Conservation (phyloP, 345 rosid genomes). For the Cardiospermum halicacabum region DNA sequence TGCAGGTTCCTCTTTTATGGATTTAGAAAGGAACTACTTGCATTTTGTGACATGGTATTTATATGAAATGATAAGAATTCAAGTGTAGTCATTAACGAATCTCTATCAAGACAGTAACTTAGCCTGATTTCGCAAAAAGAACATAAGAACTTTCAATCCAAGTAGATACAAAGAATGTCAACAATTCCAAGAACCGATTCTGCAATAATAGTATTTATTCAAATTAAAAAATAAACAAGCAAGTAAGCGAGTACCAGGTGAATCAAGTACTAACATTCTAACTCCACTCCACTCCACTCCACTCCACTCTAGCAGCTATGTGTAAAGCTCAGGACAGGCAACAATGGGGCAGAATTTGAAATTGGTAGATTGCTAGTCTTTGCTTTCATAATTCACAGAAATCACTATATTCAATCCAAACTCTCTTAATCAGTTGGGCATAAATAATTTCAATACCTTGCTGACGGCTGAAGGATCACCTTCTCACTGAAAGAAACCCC, state of each 20-base stretch:
- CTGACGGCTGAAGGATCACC: neutral
- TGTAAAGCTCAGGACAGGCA: neutral
- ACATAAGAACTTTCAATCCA: too few relatives aligned
- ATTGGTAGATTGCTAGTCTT: neutral
- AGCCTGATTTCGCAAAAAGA: too few relatives aligned
- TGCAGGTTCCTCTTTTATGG: neutral
- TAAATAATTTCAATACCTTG: neutral
- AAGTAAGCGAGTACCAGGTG: too few relatives aligned
- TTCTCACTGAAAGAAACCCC: neutral
- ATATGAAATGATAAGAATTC: too few relatives aligned
- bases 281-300: too few relatives aligned
- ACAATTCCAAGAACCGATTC: conserved; percentile 21
- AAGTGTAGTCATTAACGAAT: too few relatives aligned
- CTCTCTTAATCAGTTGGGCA: neutral
- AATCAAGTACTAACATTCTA: too few relatives aligned
- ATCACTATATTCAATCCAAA: too few relatives aligned
- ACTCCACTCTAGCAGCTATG: neutral
- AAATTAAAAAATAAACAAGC: too few relatives aligned
- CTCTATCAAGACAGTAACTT: too few relatives aligned
- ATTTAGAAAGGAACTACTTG: neutral
- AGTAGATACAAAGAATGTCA: conserved; percentile 9
- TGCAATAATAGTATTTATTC: too few relatives aligned
- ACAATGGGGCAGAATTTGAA: neutral
- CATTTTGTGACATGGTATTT: too few relatives aligned
- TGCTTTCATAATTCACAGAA: neutral